Evolutionary conservation across 1,284 basidiomycete species (phyloP), one percentile per base, ranked within the genome.

Genomic region (Somion occarium): DNA sequence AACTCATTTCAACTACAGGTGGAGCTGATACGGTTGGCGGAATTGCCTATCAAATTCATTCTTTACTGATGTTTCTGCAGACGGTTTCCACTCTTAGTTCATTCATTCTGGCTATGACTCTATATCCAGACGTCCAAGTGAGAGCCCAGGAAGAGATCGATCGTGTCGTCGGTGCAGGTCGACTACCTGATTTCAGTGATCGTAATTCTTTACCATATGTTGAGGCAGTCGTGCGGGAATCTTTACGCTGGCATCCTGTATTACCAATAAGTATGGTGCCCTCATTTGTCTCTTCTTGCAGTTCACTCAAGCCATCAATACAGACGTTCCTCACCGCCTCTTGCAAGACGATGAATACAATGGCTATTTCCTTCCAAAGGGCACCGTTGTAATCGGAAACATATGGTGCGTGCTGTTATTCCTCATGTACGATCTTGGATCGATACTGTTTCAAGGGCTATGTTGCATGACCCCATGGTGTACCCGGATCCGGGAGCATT

Each of bases 181-280:
- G 63, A 22, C 41, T 69, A 5, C 65, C 68, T 3, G 59, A 53
- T 2, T 60, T 67, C 34, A 54, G 55, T 9, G 68, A 70, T 45
- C 27, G 56, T 5, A 51, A 56, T 1, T 45, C 34, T 2, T 50
- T 69, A n/a, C 61, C 64, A 1, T 69, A 66, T 48, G 48, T 68
- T 5, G 48, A 56, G 15, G 64, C 64, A 0, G 45, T 61, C 22
- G 58, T 44, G 5, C 13, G 9, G 22, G 24, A 44, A 44, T 64
- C 30, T 45, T 5, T 45, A 22, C 13, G 44, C 15, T 45, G 22
- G 26, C 44, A 45, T 22, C 26, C n/a, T 22, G 38, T 48, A 7
- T 9, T 27, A 41, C 38, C 37, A 9, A 5, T 41, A 4, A 24
- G 37, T 18, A 15, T n/a, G 20, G 30, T 34, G 20, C 20, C 11